Conservation (phyloP, 2,329 filamentous ascomycete genomes). For the Epichloe scottii region DNA sequence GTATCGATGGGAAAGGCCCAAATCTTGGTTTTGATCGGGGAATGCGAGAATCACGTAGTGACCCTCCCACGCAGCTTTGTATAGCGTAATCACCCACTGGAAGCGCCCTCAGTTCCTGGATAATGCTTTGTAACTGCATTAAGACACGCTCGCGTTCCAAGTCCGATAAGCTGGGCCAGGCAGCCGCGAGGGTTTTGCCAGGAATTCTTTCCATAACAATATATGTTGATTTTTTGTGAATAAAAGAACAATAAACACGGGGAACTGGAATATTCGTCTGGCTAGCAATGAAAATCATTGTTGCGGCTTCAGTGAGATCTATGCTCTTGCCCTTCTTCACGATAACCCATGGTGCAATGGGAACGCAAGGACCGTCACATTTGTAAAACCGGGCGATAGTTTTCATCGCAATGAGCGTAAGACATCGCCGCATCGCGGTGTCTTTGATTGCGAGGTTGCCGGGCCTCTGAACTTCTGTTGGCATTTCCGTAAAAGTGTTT, state of each 20-base stretch:
- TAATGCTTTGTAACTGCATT: conserved; percentile 11
- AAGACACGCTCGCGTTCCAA: conserved; percentile 9
- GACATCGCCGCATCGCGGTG: not conserved
- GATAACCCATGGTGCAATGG: not conserved
- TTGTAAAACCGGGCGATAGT: not conserved
- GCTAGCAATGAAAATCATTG: conserved; percentile 10
- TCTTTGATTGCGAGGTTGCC: not conserved
- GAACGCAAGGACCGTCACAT: not conserved
- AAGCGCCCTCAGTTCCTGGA: conserved; percentile 14
- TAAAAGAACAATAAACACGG: conserved; percentile 18
- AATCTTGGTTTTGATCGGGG: conserved; percentile 9
- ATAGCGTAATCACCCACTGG: conserved; percentile 9
- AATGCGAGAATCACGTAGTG: conserved; percentile 17
- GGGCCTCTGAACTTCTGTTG: not conserved
- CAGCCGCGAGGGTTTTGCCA: conserved; percentile 10
- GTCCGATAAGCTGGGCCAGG: conserved; percentile 8
- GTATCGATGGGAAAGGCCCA: conserved; percentile 20
- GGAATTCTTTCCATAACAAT: conserved; percentile 32
- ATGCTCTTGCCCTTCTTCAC: not conserved
- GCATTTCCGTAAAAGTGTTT: not conserved
- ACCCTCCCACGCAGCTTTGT: conserved; percentile 15
- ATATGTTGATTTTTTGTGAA: conserved; percentile 24
- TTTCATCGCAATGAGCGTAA: not conserved
- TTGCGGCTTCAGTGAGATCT: conserved; percentile 11
- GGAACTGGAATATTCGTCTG: conserved; percentile 13